Evolutionary conservation across 2,329 filamentous ascomycete species (phyloP), one percentile per base, ranked within the genome.

Genomic region (Ophiosphaerella narmari): DNA sequence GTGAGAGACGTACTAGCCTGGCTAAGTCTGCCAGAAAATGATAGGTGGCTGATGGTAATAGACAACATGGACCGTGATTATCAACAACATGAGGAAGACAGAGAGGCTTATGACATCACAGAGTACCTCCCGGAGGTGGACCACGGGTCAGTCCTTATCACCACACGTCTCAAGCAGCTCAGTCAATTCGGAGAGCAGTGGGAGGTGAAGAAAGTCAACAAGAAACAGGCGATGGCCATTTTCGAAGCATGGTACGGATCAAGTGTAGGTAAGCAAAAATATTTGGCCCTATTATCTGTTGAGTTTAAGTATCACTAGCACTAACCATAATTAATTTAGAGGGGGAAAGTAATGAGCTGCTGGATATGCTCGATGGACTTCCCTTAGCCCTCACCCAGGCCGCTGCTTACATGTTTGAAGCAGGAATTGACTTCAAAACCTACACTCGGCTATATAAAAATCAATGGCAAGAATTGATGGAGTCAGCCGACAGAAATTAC

Each of bases 371-470:
- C 4, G 55, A 61, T 18, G 60, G 63, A 39, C 47, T 66, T 6
- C 65, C 59, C 2, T 46, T 68, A 8, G 62, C 59, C 2, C 59
- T 66, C 46, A 50, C 53, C 6, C 51, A 62, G 26, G 26, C 26
- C 6, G 26, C 26, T 29, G 26, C 26, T 8, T 29, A 29, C 11
- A 29, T 29, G 26, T 39, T 55, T 21, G 43, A 65, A 48, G 62
- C 48, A 42, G 48, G 55, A 45, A 48, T 62, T 18, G 35, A 39
- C 1, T 31, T 63, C 7, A 16, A 4, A 33, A 50, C 35, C 8
- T 69, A 67, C 43, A 43, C 66, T 2, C 21, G 48, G 24, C 57
- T 65, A 52, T 68, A 70, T 49, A 45, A 69, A 18, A 43, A 67
- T 47, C 48, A 63, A 39, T 70, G 60, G 65, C 49, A 39, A 31